Conservation (phyloP, 2,329 filamentous ascomycete genomes). For the Pseudopithomyces maydicus region DNA sequence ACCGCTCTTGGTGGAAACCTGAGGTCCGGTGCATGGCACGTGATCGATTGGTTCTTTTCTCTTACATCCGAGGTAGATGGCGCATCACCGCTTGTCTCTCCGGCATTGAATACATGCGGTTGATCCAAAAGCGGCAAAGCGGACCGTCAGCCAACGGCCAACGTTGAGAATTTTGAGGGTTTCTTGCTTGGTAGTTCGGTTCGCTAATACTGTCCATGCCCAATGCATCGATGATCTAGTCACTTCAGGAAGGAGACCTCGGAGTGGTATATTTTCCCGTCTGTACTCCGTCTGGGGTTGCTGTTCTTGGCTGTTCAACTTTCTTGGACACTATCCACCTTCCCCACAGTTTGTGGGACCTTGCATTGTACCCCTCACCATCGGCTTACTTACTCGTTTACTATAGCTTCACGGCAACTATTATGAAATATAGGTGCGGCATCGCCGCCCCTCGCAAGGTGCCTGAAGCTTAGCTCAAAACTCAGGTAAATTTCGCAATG, state of each 20-base stretch:
- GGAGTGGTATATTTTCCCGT: neutral
- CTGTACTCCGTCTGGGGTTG: neutral
- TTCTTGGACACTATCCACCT: neutral
- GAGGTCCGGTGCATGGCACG: too few relatives aligned
- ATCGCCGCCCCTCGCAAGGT: neutral
- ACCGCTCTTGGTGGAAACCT: too few relatives aligned
- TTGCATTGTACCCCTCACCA: constrained; percentile 7
- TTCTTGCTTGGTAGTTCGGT: neutral
- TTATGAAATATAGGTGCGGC: constrained; percentile 3
- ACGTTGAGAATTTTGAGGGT: neutral
- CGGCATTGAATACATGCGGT: too few relatives aligned
- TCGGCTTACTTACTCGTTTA: neutral
- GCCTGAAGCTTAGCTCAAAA: neutral
- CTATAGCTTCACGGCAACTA: neutral
- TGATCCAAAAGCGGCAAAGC: neutral
- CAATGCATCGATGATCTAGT: neutral
- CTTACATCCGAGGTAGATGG: too few relatives aligned
- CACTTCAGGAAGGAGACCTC: neutral
- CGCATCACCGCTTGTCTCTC: too few relatives aligned
- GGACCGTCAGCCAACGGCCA: neutral
- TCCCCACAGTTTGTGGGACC: constrained; percentile 1
- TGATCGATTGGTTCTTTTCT: too few relatives aligned
- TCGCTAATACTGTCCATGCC: neutral
- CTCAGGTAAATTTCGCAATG: neutral
- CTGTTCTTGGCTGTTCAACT: neutral